Evolutionary conservation across 2,329 filamentous ascomycete species (phyloP).

Genomic region (Cordyceps sp.): DNA sequence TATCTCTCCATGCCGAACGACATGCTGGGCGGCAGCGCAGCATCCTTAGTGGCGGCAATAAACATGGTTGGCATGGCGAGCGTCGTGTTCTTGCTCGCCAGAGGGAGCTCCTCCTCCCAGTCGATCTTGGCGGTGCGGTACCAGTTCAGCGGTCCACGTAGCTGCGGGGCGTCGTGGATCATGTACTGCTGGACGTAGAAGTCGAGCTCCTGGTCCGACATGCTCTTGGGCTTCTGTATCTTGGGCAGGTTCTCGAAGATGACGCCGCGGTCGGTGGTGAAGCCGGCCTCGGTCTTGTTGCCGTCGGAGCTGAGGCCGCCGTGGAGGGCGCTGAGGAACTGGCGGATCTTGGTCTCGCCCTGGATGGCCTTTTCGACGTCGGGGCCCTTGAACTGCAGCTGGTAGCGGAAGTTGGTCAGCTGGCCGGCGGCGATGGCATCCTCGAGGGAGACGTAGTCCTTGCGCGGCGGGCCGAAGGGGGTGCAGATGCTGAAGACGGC

Average conservation of each 20-base stretch:
- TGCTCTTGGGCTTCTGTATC: constrained; percentile 34
- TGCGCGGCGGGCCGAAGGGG: constrained; percentile 43
- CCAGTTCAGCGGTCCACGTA: constrained; percentile 76
- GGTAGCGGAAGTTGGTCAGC: constrained; percentile 64
- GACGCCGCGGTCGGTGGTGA: constrained; percentile 45
- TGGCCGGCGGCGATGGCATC: constrained; percentile 34
- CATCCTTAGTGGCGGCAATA: constrained; percentile 55
- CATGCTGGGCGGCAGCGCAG: constrained; percentile 56
- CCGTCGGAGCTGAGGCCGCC: constrained; percentile 50
- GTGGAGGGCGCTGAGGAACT: constrained; percentile 57
- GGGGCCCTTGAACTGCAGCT: constrained; percentile 59
- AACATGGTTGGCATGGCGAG: constrained; percentile 55
- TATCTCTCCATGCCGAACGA: constrained; percentile 51
- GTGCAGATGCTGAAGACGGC: constrained; percentile 71
- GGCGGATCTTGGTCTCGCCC: constrained; percentile 44
- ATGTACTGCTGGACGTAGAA: constrained; percentile 60
- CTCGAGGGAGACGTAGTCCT: constrained; percentile 38
- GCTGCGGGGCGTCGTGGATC: constrained; percentile 35
- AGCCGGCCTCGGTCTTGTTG: constrained; percentile 35
- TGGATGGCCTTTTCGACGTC: constrained; percentile 43
- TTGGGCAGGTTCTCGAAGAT: constrained; percentile 43
- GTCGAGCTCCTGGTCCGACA: constrained; percentile 55
- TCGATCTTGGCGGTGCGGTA: constrained; percentile 64
- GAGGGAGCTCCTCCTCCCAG: constrained; percentile 53
- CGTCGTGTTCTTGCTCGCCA: constrained; percentile 38